Conservation (phyloP, 257 asterid genomes). For the Agastache rugosa region DNA sequence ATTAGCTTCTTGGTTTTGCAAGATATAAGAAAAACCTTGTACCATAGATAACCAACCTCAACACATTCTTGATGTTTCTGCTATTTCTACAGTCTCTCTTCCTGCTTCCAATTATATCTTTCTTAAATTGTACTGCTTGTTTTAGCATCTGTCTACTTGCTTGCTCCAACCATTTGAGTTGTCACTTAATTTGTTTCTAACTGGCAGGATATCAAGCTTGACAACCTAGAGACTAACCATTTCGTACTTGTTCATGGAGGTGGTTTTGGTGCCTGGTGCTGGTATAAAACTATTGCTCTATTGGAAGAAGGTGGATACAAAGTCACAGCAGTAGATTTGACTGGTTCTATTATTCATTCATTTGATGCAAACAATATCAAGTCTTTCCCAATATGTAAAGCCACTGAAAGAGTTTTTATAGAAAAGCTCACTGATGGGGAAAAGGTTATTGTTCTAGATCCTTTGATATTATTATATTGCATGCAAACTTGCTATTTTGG, state of each 20-base stretch:
- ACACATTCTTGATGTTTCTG: neutral
- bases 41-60: neutral
- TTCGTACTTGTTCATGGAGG: conserved; percentile 99
- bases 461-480: conserved; percentile 13
- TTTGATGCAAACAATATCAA: conserved; percentile 81
- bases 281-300: conserved; percentile 97
- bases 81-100: neutral
- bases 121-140: conserved; percentile 8
- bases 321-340: conserved; percentile 94
- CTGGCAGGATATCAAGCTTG: conserved; percentile 75
- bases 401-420: conserved; percentile 77
- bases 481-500: neutral
- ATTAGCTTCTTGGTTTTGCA: conserved; percentile 18
- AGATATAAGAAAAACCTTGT: neutral
- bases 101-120: conserved; percentile 16
- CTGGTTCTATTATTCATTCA: conserved; percentile 95
- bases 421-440: conserved; percentile 78
- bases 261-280: conserved; percentile 99
- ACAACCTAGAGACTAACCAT: conserved; percentile 77
- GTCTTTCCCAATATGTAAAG: conserved; percentile 84
- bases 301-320: conserved; percentile 86
- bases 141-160: neutral
- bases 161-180: conserved; percentile 20
- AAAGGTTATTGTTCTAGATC: conserved; percentile 60
- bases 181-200: conserved; percentile 23